phyloP scores from a whole-genome alignment of 2,329 filamentous ascomycete species.

The Byssoonygena ceratinophila region DNA sequence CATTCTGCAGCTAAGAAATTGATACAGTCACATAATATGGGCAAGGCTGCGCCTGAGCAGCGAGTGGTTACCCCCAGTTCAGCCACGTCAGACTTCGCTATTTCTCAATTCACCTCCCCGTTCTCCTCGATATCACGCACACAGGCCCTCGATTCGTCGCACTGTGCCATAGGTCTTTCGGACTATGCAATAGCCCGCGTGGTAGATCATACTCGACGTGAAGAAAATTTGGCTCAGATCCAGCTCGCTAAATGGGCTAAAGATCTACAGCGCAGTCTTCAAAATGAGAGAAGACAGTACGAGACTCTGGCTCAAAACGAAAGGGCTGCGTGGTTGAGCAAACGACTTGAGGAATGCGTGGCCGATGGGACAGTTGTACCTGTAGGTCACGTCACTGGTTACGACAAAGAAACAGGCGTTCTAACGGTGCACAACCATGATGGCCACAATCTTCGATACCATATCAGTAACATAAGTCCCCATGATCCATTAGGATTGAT shows the following conservation, averaged over 20 bases:
- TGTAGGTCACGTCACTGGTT: slow-evolving; percentile 31
- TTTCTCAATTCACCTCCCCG: slow-evolving; percentile 28
- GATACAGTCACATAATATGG: slow-evolving; percentile 52
- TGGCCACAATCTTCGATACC: slow-evolving; percentile 26
- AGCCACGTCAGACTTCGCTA: slow-evolving; percentile 23
- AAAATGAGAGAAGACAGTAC: slow-evolving; percentile 61
- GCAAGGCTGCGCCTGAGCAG: slow-evolving; percentile 12
- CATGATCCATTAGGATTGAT: slow-evolving; percentile 74
- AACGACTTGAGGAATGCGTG: slow-evolving; percentile 55
- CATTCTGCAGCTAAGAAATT: slow-evolving; percentile 76
- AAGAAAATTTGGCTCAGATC: slow-evolving; percentile 56
- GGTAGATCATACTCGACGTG: slow-evolving; percentile 48
- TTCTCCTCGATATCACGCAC: slow-evolving; percentile 20
- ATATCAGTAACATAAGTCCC: slow-evolving; percentile 36
- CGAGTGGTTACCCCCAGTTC: slow-evolving; percentile 8
- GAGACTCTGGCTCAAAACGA: slow-evolving; percentile 53
- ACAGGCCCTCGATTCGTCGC: slow-evolving; percentile 21
- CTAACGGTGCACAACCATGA: slow-evolving; percentile 22
- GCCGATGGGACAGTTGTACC: slow-evolving; percentile 54
- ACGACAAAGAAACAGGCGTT: slow-evolving; percentile 18
- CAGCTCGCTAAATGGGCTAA: slow-evolving; percentile 71
- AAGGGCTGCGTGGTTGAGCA: slow-evolving; percentile 58
- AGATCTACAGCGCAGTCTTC: slow-evolving; percentile 65
- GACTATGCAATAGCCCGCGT: slow-evolving; percentile 53
- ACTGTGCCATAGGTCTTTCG: slow-evolving; percentile 24